phyloP scores from a whole-genome alignment of 1,139 yeast genomes.

The Pichia sp. region DNA sequence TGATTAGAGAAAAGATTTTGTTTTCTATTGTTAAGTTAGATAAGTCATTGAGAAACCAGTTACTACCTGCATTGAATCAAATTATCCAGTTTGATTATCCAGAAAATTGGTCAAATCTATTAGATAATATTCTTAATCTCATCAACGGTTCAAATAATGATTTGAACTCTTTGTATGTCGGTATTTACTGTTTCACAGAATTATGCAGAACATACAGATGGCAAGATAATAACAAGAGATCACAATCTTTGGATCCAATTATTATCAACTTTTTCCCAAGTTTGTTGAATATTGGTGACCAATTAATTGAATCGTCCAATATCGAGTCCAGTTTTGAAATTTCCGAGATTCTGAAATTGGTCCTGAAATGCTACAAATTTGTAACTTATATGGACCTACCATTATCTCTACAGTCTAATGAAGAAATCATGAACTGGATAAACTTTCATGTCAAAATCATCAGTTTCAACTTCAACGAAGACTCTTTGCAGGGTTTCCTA shows the following conservation, averaged over 20 bases:
- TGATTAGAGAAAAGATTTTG: constrained; percentile 55
- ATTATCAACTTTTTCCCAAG: constrained; percentile 62
- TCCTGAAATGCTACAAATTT: constrained; percentile 74
- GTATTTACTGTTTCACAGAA: constrained; percentile 68
- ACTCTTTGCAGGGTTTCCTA: constrained; percentile 49
- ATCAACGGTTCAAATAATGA: constrained; percentile 41
- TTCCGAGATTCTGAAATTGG: constrained; percentile 72
- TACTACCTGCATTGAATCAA: constrained; percentile 61
- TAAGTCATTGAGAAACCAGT: constrained; percentile 45
- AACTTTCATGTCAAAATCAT: constrained; percentile 66
- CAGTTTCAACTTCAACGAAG: constrained; percentile 48
- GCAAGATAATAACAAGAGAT: constrained; percentile 56
- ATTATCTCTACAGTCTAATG: constrained; percentile 49
- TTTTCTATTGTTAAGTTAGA: constrained; percentile 35
- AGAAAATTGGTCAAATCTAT: constrained; percentile 57
- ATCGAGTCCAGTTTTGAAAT: constrained; percentile 28
- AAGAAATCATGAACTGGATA: constrained; percentile 63
- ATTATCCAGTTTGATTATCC: constrained; percentile 69
- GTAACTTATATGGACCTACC: constrained; percentile 80
- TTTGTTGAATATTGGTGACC: constrained; percentile 56
- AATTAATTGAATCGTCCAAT: constrained; percentile 39
- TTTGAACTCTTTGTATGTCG: constrained; percentile 59
- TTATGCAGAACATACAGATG: constrained; percentile 71
- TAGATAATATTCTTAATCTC: constrained; percentile 51
- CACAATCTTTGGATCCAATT: constrained; percentile 47